These are phyloP conservation scores for Corinectria fuckeliana DNA, from an alignment of 2,329 filamentous ascomycete species.

Conservation along the genomic window DNA sequence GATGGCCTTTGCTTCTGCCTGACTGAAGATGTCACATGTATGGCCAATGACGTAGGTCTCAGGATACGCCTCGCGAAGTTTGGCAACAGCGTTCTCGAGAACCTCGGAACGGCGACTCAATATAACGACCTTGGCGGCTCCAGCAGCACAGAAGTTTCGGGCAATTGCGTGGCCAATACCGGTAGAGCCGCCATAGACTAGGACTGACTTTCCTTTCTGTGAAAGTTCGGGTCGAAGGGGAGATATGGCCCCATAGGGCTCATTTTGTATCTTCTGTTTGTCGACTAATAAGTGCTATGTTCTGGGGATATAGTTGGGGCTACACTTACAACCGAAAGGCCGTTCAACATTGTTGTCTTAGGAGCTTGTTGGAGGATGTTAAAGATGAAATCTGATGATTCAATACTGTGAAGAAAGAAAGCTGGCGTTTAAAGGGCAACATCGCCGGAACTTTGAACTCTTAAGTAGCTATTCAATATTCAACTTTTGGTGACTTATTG, in stretches of 20 bases:
- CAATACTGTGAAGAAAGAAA: neutral
- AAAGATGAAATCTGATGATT: neutral
- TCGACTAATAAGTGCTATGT: neutral
- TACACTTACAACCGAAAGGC: neutral
- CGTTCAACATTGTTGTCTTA: neutral
- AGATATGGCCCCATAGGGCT: conserved; percentile 47
- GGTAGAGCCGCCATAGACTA: conserved; percentile 71
- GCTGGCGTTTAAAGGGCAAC: neutral
- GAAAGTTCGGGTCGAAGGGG: conserved; percentile 46
- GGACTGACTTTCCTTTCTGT: conserved; percentile 57
- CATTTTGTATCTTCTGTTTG: conserved; percentile 35
- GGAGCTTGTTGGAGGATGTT: neutral
- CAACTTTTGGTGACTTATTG: neutral
- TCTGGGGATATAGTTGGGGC: no score
- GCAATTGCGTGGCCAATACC: conserved; percentile 72
- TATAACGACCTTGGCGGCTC: conserved; percentile 47
- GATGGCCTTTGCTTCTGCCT: neutral
- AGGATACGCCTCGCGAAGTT: conserved; percentile 15
- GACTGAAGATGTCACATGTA: conserved; percentile 10
- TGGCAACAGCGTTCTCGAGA: conserved; percentile 2
- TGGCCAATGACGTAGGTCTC: conserved; percentile 8
- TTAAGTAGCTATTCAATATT: neutral
- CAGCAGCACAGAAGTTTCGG: conserved; percentile 56
- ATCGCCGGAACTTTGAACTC: neutral
- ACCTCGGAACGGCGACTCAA: conserved; percentile 36